Conservation (phyloP, 139 green algal species). For the Astrephomene gubernaculifera region DNA sequence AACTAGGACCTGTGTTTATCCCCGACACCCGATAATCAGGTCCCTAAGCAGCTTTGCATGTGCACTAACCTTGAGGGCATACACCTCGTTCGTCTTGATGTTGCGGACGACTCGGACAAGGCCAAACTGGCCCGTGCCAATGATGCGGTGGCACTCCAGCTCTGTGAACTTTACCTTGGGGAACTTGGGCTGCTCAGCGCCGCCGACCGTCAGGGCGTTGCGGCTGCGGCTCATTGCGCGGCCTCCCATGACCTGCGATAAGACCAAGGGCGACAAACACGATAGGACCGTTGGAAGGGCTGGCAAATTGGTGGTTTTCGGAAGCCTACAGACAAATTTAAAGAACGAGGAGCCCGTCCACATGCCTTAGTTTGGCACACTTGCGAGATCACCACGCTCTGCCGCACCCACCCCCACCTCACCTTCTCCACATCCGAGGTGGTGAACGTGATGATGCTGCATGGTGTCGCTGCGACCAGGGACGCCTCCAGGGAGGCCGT, state of each 20-base stretch:
- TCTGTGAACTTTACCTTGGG: slow-evolving; percentile 71
- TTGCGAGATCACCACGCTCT: too few species aligned
- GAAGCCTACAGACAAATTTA: background rate
- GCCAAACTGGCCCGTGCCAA: slow-evolving; percentile 84
- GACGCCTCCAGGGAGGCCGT: slow-evolving; percentile 50
- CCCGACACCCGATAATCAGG: too few species aligned
- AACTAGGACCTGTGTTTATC: too few species aligned
- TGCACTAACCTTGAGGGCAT: slow-evolving; percentile 75
- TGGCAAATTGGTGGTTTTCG: too few species aligned
- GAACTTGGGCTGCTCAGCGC: slow-evolving; percentile 29
- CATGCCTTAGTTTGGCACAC: too few species aligned
- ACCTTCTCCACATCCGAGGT: slow-evolving; percentile 52
- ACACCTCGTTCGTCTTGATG: slow-evolving; percentile 71
- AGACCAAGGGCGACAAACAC: background rate
- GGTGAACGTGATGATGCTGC: slow-evolving; percentile 55
- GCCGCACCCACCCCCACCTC: slow-evolving; percentile 3
- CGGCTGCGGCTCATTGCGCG: slow-evolving; percentile 40
- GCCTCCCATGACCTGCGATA: slow-evolving; percentile 34
- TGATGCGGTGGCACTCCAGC: slow-evolving; percentile 75
- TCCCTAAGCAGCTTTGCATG: background rate
- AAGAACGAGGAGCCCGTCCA: background rate
- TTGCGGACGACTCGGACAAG: slow-evolving; percentile 78
- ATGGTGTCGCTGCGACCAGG: slow-evolving; percentile 51
- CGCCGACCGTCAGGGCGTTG: slow-evolving; percentile 28
- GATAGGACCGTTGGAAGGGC: background rate